Evolutionary conservation across 2,329 filamentous ascomycete species (phyloP).

Genomic region (Tympanopsis confertula): DNA sequence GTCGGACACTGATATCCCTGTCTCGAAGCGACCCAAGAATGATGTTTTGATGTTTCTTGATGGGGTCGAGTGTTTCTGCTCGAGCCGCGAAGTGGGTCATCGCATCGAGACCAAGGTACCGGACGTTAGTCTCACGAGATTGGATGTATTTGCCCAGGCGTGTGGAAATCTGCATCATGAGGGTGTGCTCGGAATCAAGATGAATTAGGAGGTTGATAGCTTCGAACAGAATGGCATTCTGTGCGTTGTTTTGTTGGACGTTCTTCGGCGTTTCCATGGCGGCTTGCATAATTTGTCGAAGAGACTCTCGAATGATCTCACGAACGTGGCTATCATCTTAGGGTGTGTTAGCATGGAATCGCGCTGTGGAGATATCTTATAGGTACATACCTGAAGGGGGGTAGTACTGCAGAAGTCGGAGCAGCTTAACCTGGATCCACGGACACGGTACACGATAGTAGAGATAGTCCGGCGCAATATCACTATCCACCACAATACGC

Average conservation of each 20-base stretch:
- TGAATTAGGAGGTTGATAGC: constrained; percentile 98
- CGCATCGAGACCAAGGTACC: constrained; percentile 88
- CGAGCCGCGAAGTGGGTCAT: constrained; percentile 96
- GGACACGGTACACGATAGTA: constrained; percentile 99
- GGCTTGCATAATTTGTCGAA: constrained; percentile 81
- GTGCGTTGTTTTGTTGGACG: constrained; percentile 97
- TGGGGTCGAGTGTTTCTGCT: constrained; percentile 86
- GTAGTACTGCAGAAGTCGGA: constrained; percentile 89
- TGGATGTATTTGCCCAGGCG: constrained; percentile 91
- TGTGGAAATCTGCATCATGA: constrained; percentile 93
- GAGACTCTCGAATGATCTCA: constrained; percentile 78
- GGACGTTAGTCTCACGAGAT: constrained; percentile 91
- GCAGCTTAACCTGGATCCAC: constrained; percentile 92
- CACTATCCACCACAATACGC: constrained; percentile 78
- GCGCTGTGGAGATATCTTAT: background rate
- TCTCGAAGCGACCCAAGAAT: constrained; percentile 91
- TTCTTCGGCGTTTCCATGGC: constrained; percentile 94
- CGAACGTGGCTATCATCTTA: constrained; percentile 87
- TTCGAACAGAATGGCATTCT: constrained; percentile 95
- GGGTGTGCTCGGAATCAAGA: constrained; percentile 80
- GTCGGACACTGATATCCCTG: constrained; percentile 88
- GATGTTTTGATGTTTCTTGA: constrained; percentile 94
- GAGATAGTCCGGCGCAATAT: constrained; percentile 81
- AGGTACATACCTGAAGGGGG: constrained; percentile 69
- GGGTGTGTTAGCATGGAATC: constrained; percentile 9